Base-by-base conservation (phyloP, 371 early-diverging fungal genomes). In the Batkoa obscura region DNA sequence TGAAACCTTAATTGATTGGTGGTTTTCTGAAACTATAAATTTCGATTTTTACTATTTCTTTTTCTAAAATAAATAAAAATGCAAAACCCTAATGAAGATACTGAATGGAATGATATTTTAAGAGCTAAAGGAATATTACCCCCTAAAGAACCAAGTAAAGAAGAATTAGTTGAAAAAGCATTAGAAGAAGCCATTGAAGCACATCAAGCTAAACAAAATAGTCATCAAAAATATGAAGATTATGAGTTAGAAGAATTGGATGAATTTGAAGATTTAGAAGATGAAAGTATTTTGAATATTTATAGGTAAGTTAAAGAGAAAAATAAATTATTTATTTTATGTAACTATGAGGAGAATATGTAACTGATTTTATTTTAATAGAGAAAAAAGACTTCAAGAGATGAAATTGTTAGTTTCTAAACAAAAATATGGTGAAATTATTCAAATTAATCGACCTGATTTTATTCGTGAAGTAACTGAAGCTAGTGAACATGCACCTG, bases 21-120 rank as follows among this genome's bases (percentile, higher is more conserved):
- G n/a, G n/a, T n/a, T n/a, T n/a, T n/a, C n/a, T n/a, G n/a, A n/a
- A n/a, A n/a, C n/a, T n/a, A n/a, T n/a, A n/a, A n/a, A n/a, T n/a
- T n/a, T n/a, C n/a, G n/a, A n/a, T n/a, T n/a, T n/a, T n/a, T n/a
- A n/a, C n/a, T n/a, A n/a, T n/a, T n/a, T n/a, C n/a, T n/a, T n/a
- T n/a, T n/a, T n/a, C n/a, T n/a, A n/a, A n/a, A n/a, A n/a, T n/a
- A 45, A 12, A 58, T 50, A 43, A n/a, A n/a, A n/a, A n/a, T n/a
- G n/a, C n/a, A n/a, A n/a, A 71, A 80, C 62, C 77, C 77, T 35
- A 72, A 83, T 59, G 84, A 80, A 64, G 84, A 83, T 64, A 82
- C 84, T 17, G 81, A 84, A 72, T 82, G 86, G 83, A 92, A 95
- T 69, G 94, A 94, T 64, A 84, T 91, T 57, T 75, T 95, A 51